Conservation (phyloP, 768 basidiomycete species). For the Xerocomellus dryophilus region DNA sequence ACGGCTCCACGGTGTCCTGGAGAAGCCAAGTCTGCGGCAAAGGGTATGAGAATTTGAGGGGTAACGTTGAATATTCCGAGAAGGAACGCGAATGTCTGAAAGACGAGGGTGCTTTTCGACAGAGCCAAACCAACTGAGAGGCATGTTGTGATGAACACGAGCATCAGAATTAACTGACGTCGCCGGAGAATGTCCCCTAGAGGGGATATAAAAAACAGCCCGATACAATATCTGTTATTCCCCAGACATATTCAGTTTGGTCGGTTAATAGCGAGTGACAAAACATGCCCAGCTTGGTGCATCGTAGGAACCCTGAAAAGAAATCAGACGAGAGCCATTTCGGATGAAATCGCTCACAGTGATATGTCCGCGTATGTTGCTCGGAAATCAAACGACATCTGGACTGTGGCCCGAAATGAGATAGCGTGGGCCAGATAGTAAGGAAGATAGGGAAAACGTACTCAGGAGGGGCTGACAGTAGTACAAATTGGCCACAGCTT, state of each 20-base stretch:
- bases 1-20: slow-evolving; percentile 16
- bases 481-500: slow-evolving; percentile 64
- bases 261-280: too few species aligned
- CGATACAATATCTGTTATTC: slow-evolving; percentile 17
- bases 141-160: slow-evolving; percentile 32
- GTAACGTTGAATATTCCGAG: slow-evolving; percentile 39
- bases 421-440: not conserved
- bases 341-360: slow-evolving; percentile 12
- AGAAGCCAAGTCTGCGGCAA: slow-evolving; percentile 45
- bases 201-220: slow-evolving; percentile 42
- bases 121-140: slow-evolving; percentile 40
- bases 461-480: slow-evolving; percentile 80
- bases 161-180: slow-evolving; percentile 38
- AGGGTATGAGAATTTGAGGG: slow-evolving; percentile 38
- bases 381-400: slow-evolving; percentile 38
- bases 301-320: slow-evolving; percentile 54
- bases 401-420: slow-evolving; percentile 9
- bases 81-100: slow-evolving; percentile 37
- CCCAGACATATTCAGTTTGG: not conserved
- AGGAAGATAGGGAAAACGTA: slow-evolving; percentile 27
- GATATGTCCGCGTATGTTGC: slow-evolving; percentile 33
- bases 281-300: slow-evolving; percentile 57
- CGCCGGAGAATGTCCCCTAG: slow-evolving; percentile 45
- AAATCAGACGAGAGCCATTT: slow-evolving; percentile 3
- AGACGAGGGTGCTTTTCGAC: slow-evolving; percentile 30